Base-by-base conservation (phyloP, 176 grass and related monocot genomes). In the Typha latifolia region DNA sequence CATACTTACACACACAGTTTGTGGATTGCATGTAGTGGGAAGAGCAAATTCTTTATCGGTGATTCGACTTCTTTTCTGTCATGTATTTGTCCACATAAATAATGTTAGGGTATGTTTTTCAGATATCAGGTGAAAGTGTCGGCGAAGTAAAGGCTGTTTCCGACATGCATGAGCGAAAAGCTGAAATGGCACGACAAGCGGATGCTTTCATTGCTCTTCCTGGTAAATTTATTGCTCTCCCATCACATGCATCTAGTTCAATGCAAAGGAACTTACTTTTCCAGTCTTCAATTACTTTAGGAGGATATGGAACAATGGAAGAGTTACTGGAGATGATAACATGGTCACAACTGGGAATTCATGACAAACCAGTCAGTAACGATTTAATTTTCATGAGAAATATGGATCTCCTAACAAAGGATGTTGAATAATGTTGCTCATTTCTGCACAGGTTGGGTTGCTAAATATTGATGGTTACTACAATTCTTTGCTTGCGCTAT, bases 381-480 rank as follows among this genome's bases (percentile, higher is more conserved):
- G 24, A 51, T 62, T 24, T 32, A 72, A 76, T 26, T 26, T 12
- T 70, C 47, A 48, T 61, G 16, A 56, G 49, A 48, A 14, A 63
- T 62, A 59, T 61, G 59, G 12, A 76, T 51, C 56, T 20, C 51
- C 2, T 53, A 62, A 18, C 49, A 22, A 24, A 72, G 66, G 18
- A 78, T 27, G 75, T 69, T 15, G 11, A 24, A 47, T 15, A 79
- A 69, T n/a, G 27, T 78, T 56, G 61, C 74, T 69, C 24, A 72
- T 62, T 72, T 78, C 10, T 37, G 12, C 57, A 68, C 77, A 96
- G 92, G 85, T 96, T 48, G 92, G 92, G 10, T 66, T 99, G 67
- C 74, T 99, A 71, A 99, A 99, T 71, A 83, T 99, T 49, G 94
- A 99, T 18, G 94, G 94, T n/a, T 99, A 99, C 69, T 99, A 99